Evolutionary conservation across 495 filamentous ascomycete species (phyloP), one percentile per base, ranked within the genome.

Genomic region (Alectoria sarmentosa): DNA sequence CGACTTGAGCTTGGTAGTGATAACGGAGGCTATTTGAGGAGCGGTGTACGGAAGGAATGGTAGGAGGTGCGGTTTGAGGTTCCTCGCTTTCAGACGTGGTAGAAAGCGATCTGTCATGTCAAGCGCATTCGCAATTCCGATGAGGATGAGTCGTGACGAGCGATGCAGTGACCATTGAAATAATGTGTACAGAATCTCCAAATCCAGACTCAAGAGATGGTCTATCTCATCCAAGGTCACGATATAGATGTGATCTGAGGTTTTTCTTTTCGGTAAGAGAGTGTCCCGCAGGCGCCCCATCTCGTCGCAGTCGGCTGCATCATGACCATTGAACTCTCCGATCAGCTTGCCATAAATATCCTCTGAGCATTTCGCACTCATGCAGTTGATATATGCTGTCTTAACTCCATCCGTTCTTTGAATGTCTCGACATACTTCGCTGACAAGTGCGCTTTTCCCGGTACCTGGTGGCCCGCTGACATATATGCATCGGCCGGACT

Each of bases 81-180:
- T 93, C 58, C 91, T 89, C 3, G 91, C 88, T 76, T 97, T 98
- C 30, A 99, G 81, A 15, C 94, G 88, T 41, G 95, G 94, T 23
- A 99, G 84, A 66, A 96, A 96, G 26, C 95, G 90, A 71, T 97
- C 92, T 0, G 95, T 97, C 48, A 99, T 77, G 71, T 99, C 94
- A 61, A 99, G 81, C 3, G 94, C 95, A 70, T 99, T 99, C 58
- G 94, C 95, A 70, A 99, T 97, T 46, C 94, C 94, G 46, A 99
- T 82, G 32, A 98, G 76, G 30, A 93, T 76, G 3, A 99, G 84
- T 14, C 84, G 85, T 4, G 93, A 97, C 8, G 83, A 83, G 61
- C 79, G 82, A 28, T 88, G 83, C 65, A 98, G 78, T 19, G 95
- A 92, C 91, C 91, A 96, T 69, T 96, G 91, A 65, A 99, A 98